A percentile compares a stretch with the other conserved stretches of the same genome.
Conservation (phyloP, 2,329 filamentous ascomycete genomes). For the Trichoderma breve region DNA sequence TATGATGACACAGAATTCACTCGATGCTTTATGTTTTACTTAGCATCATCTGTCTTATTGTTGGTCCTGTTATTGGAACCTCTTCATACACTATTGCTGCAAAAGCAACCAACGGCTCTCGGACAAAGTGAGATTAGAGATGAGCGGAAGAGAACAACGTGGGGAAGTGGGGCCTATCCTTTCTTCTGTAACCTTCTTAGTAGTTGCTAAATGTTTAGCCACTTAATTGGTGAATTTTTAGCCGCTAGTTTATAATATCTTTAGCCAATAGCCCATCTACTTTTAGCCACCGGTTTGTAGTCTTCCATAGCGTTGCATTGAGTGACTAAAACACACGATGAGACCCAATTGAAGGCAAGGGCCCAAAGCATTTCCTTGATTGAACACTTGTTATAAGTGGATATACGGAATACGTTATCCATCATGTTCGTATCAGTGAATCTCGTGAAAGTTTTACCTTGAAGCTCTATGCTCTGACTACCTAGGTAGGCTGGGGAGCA, state of each 20-base stretch:
- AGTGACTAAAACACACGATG: background rate
- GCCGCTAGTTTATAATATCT: constrained; percentile 1
- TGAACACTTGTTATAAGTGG: background rate
- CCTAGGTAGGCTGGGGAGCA: background rate
- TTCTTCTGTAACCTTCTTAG: background rate
- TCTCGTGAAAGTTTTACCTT: background rate
- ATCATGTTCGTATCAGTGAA: background rate
- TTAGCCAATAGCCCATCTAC: background rate
- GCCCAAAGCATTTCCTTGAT: background rate
- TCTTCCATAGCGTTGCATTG: background rate
- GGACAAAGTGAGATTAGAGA: background rate
- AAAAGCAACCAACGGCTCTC: background rate
- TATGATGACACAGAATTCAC: background rate
- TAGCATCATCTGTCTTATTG: background rate
- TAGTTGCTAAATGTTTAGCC: constrained; percentile 12
- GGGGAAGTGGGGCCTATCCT: constrained; percentile 3
- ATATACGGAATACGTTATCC: background rate
- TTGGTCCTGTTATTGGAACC: background rate
- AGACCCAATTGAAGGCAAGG: background rate
- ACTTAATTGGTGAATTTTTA: constrained; percentile 4
- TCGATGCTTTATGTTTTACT: background rate
- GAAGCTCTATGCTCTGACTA: background rate
- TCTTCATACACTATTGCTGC: background rate
- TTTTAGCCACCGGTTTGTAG: constrained; percentile 6
- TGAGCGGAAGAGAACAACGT: background rate